These are phyloP conservation scores for Paraphoma sp. DNA, from an alignment of 2,329 filamentous ascomycete genomes.

Conservation along the genomic window DNA sequence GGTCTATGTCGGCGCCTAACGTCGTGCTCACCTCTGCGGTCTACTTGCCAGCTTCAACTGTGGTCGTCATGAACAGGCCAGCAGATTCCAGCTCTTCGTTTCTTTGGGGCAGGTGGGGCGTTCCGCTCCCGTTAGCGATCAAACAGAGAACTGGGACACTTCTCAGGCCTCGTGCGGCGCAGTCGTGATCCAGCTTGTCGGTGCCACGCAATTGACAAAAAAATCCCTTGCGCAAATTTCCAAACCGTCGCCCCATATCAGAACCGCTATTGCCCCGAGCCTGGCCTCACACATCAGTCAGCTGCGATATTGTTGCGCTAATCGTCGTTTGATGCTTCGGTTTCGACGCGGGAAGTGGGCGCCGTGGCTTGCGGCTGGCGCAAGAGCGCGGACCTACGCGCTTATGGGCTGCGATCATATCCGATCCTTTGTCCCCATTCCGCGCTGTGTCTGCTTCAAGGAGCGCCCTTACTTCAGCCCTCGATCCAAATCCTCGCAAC, in stretches of 20 bases:
- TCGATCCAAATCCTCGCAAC: neutral
- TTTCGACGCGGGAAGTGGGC: neutral
- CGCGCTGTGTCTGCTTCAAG: neutral
- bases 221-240: neutral
- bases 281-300: slow-evolving; percentile 12
- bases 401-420: neutral
- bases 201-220: neutral
- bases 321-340: neutral
- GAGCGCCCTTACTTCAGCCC: neutral
- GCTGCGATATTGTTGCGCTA: slow-evolving; percentile 11
- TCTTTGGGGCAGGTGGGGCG: slow-evolving; percentile 28
- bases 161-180: slow-evolving; percentile 12
- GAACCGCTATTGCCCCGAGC: neutral
- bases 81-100: slow-evolving; percentile 22
- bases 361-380: neutral
- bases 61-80: slow-evolving; percentile 2
- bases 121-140: slow-evolving; percentile 36
- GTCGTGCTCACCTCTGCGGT: neutral
- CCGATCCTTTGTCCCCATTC: neutral
- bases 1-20: slow-evolving; percentile 17
- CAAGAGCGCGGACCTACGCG: slow-evolving; percentile 2
- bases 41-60: neutral
- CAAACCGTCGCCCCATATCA: neutral
- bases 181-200: slow-evolving; percentile 4
- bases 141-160: slow-evolving; percentile 27